phyloP scores from a whole-genome alignment of 768 basidiomycete genomes.

The Mycena latifolia region DNA sequence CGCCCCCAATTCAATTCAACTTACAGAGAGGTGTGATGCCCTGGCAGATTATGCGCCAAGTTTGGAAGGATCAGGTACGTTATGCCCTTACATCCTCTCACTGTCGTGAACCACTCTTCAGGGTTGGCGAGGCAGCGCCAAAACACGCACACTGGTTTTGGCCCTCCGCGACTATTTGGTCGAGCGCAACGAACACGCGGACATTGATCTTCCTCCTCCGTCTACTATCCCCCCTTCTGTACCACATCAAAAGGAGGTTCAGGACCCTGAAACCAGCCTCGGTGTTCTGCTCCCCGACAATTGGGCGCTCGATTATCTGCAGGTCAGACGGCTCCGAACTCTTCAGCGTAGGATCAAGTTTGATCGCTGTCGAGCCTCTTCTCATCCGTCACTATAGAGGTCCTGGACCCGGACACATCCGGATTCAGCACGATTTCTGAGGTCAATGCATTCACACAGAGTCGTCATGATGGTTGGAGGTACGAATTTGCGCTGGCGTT shows the following conservation, averaged over 20 bases:
- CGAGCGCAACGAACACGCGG: too few relatives aligned
- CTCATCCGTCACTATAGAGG: constrained; percentile 11
- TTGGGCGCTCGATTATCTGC: too few relatives aligned
- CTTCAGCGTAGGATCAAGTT: constrained; percentile 18
- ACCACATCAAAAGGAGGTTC: background rate
- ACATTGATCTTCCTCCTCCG: background rate
- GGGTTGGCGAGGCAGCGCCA: constrained; percentile 19
- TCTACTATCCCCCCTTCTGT: background rate
- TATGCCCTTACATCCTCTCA: too few relatives aligned
- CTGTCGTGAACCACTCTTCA: too few relatives aligned
- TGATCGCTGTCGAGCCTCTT: background rate
- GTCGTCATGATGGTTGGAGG: too few relatives aligned
- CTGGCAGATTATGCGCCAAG: background rate
- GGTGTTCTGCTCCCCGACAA: too few relatives aligned
- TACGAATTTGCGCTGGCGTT: too few relatives aligned
- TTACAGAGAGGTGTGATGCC: too few relatives aligned
- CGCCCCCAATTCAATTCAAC: too few relatives aligned
- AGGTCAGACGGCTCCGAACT: too few relatives aligned
- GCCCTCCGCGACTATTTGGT: constrained; percentile 20
- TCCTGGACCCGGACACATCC: constrained; percentile 21
- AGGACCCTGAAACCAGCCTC: constrained; percentile 18
- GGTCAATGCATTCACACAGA: too few relatives aligned
- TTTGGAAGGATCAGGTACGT: too few relatives aligned
- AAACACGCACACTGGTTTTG: constrained; percentile 22
- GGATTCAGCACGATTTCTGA: constrained; percentile 27